Base-by-base conservation (phyloP, 257 asterid genomes). In the Solanum chiquidenum region DNA sequence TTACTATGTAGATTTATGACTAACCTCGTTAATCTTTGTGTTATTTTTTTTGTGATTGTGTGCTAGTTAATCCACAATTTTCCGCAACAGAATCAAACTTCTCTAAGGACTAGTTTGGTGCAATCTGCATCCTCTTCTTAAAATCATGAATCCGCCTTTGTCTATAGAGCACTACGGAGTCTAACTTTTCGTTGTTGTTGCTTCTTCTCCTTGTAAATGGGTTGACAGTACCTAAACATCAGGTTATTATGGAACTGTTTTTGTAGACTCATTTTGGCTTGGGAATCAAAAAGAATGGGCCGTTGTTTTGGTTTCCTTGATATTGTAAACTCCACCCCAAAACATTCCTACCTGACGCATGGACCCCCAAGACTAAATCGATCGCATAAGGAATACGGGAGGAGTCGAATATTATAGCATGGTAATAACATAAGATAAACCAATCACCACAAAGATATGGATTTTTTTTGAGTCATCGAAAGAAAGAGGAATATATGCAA, bases 381-480 rank as follows among this genome's bases (percentile, higher is more conserved):
- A 75, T 37, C 5, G 0, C 33, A 23, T 6, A 23, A 37, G 55
- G 33, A 37, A 75, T 75, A 23, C 3, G n/a, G 33, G 83, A 75
- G 33, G 33, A 37, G 34, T 6, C 3, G 1, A 76, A 29, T 74
- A 35, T 74, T 9, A 74, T 21, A 35, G 82, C 29, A 0, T 13
- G 29, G 82, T 74, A 20, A 74, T 35, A 9, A 74, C 49, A 35
- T 0, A 21, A 74, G 82, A 21, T 31, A 73, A 5, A 73, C 46
- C 4, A 3, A 34, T 74, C 52, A 74, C 0, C 49, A 10, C 49
- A 9, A 74, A 35, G 82, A 74, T 35, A 35, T 74, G 49, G 0
- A 21, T 0, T 0, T 20, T 16, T 35, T 0, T 33, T 9, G 1
- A 9, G 5, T 12, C 23, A 58, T 58, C 1, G 0, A 0, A 16